Evolutionary conservation across 768 basidiomycete species (phyloP).

Genomic region (Gloeopeniophorella convolvens): DNA sequence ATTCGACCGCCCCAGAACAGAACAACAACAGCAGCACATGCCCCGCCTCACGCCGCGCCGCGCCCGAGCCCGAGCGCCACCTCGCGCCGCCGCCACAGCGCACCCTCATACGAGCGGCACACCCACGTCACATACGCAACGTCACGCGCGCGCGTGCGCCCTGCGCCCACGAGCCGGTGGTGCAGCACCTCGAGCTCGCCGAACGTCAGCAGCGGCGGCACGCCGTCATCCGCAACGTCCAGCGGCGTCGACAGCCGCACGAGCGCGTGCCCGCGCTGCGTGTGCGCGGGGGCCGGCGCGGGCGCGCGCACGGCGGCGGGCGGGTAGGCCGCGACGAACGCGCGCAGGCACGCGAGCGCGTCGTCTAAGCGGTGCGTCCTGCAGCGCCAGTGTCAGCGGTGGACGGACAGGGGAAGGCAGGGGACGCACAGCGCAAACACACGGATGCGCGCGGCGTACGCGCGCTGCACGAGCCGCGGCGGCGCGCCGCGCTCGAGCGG

Average conservation of each 20-base stretch:
- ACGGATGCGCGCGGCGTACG: slow-evolving; percentile 63
- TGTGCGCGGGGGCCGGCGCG: slow-evolving; percentile 32
- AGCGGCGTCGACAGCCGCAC: slow-evolving; percentile 59
- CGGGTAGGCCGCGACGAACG: slow-evolving; percentile 62
- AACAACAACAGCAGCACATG: too few relatives aligned
- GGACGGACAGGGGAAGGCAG: not conserved
- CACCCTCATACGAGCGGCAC: slow-evolving; percentile 65
- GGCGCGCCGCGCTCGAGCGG: slow-evolving; percentile 36
- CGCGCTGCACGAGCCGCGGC: slow-evolving; percentile 55
- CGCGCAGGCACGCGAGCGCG: slow-evolving; percentile 50
- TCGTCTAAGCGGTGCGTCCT: slow-evolving; percentile 46
- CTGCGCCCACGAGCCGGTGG: slow-evolving; percentile 50
- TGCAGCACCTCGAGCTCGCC: slow-evolving; percentile 75
- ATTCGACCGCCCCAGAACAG: too few relatives aligned
- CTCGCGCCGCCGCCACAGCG: slow-evolving; percentile 56
- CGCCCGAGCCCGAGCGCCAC: slow-evolving; percentile 4
- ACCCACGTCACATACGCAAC: slow-evolving; percentile 69
- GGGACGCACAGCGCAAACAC: slow-evolving; percentile 51
- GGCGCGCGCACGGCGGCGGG: slow-evolving; percentile 42
- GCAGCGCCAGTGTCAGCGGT: too few relatives aligned
- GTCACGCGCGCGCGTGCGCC: slow-evolving; percentile 32
- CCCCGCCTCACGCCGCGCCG: too few relatives aligned
- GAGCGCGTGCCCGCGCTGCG: slow-evolving; percentile 49
- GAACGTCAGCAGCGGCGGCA: slow-evolving; percentile 77
- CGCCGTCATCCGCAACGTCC: slow-evolving; percentile 64